Percentiles rank a stretch among this genome's conserved stretches.
Conservation (phyloP, 2,329 filamentous ascomycete genomes). For the Sarocladium brachiariae region DNA sequence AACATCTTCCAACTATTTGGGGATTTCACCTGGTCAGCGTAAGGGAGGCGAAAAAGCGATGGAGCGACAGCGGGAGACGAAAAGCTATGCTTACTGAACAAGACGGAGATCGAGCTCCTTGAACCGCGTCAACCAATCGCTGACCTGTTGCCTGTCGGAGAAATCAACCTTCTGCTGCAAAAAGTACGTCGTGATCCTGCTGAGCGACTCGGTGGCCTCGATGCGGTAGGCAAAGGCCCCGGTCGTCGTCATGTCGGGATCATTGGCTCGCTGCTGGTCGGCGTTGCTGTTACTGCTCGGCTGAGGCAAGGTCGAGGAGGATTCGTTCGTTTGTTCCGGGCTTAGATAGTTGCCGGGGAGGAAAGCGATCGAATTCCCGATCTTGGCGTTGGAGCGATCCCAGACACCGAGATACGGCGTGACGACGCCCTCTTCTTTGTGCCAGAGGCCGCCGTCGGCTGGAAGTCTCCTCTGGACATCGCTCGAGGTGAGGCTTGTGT, state of each 20-base stretch:
- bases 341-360: conserved; percentile 25
- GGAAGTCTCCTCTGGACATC: conserved; percentile 24
- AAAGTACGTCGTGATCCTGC: conserved; percentile 37
- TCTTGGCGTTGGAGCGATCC: conserved; percentile 31
- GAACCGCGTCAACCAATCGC: conserved; percentile 38
- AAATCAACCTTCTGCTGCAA: conserved; percentile 36
- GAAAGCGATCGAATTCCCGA: conserved; percentile 32
- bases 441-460: conserved; percentile 35
- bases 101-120: conserved; percentile 40
- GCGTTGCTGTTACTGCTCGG: background rate
- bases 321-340: conserved; percentile 15
- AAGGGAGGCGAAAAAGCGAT: background rate
- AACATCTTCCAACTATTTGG: conserved; percentile 34
- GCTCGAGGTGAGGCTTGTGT: conserved; percentile 25
- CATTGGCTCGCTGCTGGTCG: conserved; percentile 5
- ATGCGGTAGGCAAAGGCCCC: conserved; percentile 40
- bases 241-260: conserved; percentile 28
- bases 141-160: conserved; percentile 30
- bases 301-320: conserved; percentile 12
- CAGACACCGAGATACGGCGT: conserved; percentile 40
- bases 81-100: conserved; percentile 26
- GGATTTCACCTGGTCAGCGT: background rate
- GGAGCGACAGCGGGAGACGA: background rate
- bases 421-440: conserved; percentile 27
- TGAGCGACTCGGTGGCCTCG: conserved; percentile 39